Base-by-base conservation (phyloP, 441 rosid species). In the Euphorbia schlechtendalii region DNA sequence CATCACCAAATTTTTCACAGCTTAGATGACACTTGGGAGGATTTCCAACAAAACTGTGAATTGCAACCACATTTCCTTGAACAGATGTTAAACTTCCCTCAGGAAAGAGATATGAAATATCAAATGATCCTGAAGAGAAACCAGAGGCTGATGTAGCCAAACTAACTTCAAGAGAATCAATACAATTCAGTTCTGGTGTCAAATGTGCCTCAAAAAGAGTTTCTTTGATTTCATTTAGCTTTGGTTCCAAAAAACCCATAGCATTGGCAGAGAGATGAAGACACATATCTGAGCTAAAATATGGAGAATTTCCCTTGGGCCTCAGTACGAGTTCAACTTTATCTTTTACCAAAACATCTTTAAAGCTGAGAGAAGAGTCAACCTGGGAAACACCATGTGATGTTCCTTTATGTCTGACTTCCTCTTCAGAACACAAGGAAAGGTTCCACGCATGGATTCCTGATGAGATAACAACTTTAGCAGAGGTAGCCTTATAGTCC, bases 81-180 rank as follows among this genome's bases (percentile, higher is more conserved):
- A 90, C 67, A 68, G 91, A 74, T 34, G 70, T 69, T 61, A 90
- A 77, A 55, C 80, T 80, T 71, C 96, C 89, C 51, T 80, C 86
- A 18, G 87, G 88, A 78, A 83, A 78, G 59, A 88, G 74, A 73
- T 61, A 65, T 64, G 66, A 70, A 63, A 72, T 70, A 74, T 60
- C 63, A 67, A 76, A 61, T 70, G 66, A 51, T 59, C 56, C 71
- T 70, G 78, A 55, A 18, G 72, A 64, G 52, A 67, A 71, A 34
- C 49, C 49, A 41, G 64, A 67, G 41, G 55, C 45, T 51, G 64
- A 63, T 61, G 55, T 36, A 22, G 40, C 54, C 60, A 57, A 70
- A 71, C 63, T 55, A 27, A 60, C 48, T 63, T 68, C 63, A 13
- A 68, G 43, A 55, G 81, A 71, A 70, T 40, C 65, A 57, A 56